These are phyloP conservation scores for Blastomyces emzantsi DNA, from an alignment of 2,329 filamentous ascomycete species.

Conservation along the genomic window DNA sequence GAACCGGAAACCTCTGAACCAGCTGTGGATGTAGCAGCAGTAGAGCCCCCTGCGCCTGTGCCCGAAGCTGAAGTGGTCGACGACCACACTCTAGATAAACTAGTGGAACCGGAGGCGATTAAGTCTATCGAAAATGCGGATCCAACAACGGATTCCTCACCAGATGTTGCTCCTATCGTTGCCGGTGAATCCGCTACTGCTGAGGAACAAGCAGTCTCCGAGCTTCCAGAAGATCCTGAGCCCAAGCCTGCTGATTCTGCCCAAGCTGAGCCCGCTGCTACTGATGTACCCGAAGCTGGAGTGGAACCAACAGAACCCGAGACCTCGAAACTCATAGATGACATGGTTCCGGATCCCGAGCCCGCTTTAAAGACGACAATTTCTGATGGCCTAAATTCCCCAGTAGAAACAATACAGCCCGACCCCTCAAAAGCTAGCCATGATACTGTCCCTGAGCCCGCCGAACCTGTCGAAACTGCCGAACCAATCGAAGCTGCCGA, in stretches of 20 bases:
- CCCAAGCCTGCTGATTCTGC: neutral
- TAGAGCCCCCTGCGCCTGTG: neutral
- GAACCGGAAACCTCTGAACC: neutral
- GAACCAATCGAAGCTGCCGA: neutral
- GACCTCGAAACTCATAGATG: neutral
- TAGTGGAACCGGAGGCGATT: neutral
- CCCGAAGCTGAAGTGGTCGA: neutral
- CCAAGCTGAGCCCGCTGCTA: neutral
- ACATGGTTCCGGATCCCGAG: neutral
- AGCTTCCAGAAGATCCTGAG: conserved; percentile 1
- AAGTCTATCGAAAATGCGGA: neutral
- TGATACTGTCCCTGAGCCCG: neutral
- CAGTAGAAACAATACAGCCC: neutral
- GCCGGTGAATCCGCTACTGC: neutral
- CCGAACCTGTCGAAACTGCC: neutral
- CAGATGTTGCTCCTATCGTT: neutral
- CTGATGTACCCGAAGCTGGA: neutral
- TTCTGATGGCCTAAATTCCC: neutral
- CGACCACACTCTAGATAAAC: neutral
- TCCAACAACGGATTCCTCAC: neutral
- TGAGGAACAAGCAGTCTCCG: neutral
- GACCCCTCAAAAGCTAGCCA: neutral
- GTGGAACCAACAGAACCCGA: neutral
- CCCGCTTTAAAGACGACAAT: neutral
- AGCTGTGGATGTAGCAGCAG: neutral